Evolutionary conservation across 2,329 filamentous ascomycete species (phyloP), one percentile per base, ranked within the genome.

Genomic region (Rhynchosporium graminicola): DNA sequence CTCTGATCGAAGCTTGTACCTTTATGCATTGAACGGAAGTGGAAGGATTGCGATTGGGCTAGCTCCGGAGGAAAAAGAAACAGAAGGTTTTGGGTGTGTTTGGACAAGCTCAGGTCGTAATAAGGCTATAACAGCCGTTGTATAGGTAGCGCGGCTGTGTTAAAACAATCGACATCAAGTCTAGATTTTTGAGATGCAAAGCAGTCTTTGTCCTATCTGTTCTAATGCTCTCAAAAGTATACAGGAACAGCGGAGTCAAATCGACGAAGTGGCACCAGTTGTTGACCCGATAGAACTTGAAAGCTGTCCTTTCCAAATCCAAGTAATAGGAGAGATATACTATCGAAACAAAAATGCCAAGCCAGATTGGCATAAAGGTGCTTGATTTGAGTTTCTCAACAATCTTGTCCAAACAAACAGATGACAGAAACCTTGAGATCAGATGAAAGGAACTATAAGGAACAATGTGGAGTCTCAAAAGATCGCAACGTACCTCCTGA

Each of bases 11-110:
- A 46, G 54, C 28, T 47, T 57, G 40, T 45, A 36, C 29, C 10
- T 31, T 45, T 15, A 47, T 56, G 51, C 51, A 55, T 55, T 38
- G 9, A 40, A 20, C 46, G 45, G 48, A 56, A 15, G 10, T 3
- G 45, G 33, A 31, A 4, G 43, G 8, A 33, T 56, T 61, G 59
- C 59, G 42, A 61, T 28, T 61, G 51, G 59, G 42, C 42, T 6
- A 28, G 28, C 15, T 33, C 12, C 12, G 31, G 42, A 40, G 15
- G 48, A 43, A 61, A 61, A 26, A 40, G 47, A 57, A 52, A 57
- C 29, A 55, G 40, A 29, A 33, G 20, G 54, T 46, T 57, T 45
- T 20, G 43, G 29, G 26, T 38, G 13, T 36, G 33, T 60, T 43
- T 51, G 20, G 38, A 51, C 33, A 55, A 38, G 33, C 33, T 60